These are phyloP conservation scores for Akanthomyces muscarius DNA, from an alignment of 2,329 filamentous ascomycete genomes.

Conservation along the genomic window DNA sequence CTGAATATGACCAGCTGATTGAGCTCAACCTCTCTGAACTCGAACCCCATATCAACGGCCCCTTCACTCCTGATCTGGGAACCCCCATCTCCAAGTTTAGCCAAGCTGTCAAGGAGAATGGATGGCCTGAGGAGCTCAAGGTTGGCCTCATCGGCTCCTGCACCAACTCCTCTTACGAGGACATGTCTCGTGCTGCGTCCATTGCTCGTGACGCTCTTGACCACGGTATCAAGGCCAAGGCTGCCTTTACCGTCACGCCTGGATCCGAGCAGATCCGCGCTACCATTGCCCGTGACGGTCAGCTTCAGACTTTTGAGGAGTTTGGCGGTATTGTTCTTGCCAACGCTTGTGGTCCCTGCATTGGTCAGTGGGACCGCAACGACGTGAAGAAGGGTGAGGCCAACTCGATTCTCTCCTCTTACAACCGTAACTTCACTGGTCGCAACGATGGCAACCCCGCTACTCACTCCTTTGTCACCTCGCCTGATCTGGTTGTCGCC, in stretches of 20 bases:
- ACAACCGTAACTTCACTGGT: constrained; percentile 99
- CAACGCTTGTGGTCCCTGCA: constrained; percentile 90
- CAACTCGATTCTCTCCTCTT: constrained; percentile 97
- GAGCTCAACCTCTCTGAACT: constrained; percentile 94
- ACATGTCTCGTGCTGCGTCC: constrained; percentile 89
- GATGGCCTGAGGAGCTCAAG: constrained; percentile 95
- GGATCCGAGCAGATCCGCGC: constrained; percentile 96
- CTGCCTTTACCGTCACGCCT: constrained; percentile 90
- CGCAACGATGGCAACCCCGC: constrained; percentile 95
- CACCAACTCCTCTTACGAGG: constrained; percentile 84
- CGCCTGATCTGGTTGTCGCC: constrained; percentile 84
- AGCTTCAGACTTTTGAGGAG: constrained; percentile 91
- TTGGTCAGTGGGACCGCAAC: constrained; percentile 90
- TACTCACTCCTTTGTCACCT: constrained; percentile 90
- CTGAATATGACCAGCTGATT: constrained; percentile 92
- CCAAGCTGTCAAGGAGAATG: constrained; percentile 87
- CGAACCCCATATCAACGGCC: constrained; percentile 97
- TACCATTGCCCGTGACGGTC: constrained; percentile 85
- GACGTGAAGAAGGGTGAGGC: constrained; percentile 93
- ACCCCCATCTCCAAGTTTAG: constrained; percentile 98
- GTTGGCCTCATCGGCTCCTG: constrained; percentile 96
- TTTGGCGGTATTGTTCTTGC: constrained; percentile 92
- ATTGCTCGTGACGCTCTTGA: constrained; percentile 87
- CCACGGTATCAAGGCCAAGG: constrained; percentile 91
- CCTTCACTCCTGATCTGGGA: constrained; percentile 96